These are phyloP conservation scores for Ormosia emarginata DNA, from an alignment of 306 rosid genomes.

Conservation along the genomic window DNA sequence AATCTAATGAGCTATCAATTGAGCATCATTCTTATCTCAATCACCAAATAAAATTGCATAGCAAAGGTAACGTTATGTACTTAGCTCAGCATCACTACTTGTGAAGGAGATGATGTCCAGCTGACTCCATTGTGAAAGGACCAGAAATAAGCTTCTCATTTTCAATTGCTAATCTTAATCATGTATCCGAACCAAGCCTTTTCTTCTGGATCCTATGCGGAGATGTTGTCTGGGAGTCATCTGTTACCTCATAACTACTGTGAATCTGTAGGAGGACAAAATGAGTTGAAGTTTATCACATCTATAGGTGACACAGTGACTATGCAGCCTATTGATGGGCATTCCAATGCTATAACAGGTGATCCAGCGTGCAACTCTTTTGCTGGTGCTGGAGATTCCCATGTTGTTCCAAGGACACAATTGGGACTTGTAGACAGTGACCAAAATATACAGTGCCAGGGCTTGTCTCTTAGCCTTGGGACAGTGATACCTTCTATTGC, in stretches of 20 bases:
- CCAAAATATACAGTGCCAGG: constrained; percentile 60
- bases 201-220: constrained; percentile 57
- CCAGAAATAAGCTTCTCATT: constrained; percentile 37
- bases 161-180: constrained; percentile 40
- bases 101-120: constrained; percentile 15
- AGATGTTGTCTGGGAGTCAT: constrained; percentile 43
- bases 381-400: constrained; percentile 30
- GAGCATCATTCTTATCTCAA: background rate
- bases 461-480: constrained; percentile 82
- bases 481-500: constrained; percentile 47
- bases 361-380: constrained; percentile 33
- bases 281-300: constrained; percentile 64
- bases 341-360: constrained; percentile 21
- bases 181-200: constrained; percentile 65
- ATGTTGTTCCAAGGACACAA: constrained; percentile 30
- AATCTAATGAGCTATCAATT: background rate
- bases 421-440: constrained; percentile 38
- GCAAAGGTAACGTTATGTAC: background rate
- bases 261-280: constrained; percentile 50
- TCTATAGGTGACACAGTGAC: constrained; percentile 36
- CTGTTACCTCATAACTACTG: constrained; percentile 45
- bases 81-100: constrained; percentile 1
- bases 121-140: constrained; percentile 35
- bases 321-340: constrained; percentile 37
- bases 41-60: background rate